Conservation (phyloP, 2,329 filamentous ascomycete species). For the Nigrospora oryzae region DNA sequence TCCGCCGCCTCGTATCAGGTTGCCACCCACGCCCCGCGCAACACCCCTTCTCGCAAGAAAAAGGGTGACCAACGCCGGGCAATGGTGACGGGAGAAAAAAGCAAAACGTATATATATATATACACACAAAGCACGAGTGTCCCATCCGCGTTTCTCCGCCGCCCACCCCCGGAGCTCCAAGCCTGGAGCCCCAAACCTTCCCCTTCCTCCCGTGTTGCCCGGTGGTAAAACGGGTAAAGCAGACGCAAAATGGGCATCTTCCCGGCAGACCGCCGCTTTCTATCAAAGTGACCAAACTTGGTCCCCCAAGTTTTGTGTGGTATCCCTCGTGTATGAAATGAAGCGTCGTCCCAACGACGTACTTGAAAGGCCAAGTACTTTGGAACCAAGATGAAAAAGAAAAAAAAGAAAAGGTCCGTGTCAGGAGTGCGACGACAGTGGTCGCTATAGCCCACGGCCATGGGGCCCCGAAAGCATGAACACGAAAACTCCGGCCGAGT, state of each 20-base stretch:
- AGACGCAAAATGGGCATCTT: conserved; percentile 2
- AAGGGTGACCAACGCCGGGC: no score
- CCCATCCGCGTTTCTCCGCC: neutral
- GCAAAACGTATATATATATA: conserved; percentile 4
- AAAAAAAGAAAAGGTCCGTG: conserved; percentile 1
- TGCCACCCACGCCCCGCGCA: no score
- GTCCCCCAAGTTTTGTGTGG: conserved; percentile 3
- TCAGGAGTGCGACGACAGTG: no score
- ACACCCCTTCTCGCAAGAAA: no score
- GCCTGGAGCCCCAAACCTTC: neutral
- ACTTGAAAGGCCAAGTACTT: conserved; percentile 1
- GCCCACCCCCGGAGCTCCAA: no score
- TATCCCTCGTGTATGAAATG: conserved; percentile 6
- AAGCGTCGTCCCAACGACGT: conserved; percentile 1
- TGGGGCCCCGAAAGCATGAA: neutral
- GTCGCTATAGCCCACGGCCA: neutral
- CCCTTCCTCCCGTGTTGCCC: neutral
- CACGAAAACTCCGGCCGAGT: conserved; percentile 2
- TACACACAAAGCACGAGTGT: conserved; percentile 4
- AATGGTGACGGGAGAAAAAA: conserved; percentile 1
- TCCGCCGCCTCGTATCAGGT: no score
- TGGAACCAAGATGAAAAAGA: conserved; percentile 2
- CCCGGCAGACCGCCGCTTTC: conserved; percentile 2
- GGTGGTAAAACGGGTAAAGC: neutral
- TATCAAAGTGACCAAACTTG: conserved; percentile 2